Evolutionary conservation across 495 filamentous ascomycete genomes (phyloP), one percentile per base, ranked within the genome.

Genomic region (Pyrenula massariospora): DNA sequence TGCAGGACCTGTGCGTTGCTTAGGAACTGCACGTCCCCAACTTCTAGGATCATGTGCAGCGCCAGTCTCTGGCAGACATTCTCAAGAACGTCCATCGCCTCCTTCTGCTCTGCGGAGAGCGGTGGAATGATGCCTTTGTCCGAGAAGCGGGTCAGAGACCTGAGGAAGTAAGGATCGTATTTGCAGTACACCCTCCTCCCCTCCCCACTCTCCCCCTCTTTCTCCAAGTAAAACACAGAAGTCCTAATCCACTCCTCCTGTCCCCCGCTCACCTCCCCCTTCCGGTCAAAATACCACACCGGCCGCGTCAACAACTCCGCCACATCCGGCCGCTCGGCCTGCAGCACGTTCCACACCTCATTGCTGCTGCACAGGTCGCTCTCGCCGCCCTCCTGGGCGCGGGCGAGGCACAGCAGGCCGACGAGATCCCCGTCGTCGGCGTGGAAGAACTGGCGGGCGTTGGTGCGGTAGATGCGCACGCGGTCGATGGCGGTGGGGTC

Each of bases 251-350:
- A 96, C 54, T 84, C 82, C 42, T 91, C 82, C 69, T 95, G 74
- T 24, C 87, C 89, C 42, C 76, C 73, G 31, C 78, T 83, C 1
- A 78, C 82, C 72, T 95, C 91, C 49, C 91, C 91, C 70, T 96
- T 96, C 58, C 90, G 87, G 67, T 96, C 91, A 65, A 96, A 93
- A 71, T 93, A 94, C 90, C 91, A 96, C 62, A 86, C 82, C 0
- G 89, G 88, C 57, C 82, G 70, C 1, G 85, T 84, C 53, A 96
- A 73, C 25, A 81, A 81, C 68, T 85, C 79, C 0, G 87, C 80
- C 8, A 94, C 85, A 60, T 93, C 89, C 0, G 89, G 91, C 2
- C 85, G 81, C 66, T 91, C 83, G 10, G 59, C 63, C 65, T 88
- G 84, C 5, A 96, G 76, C 15, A 75, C 76, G 68, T 95, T 95